Evolutionary conservation across 1,284 basidiomycete species (phyloP).

Genomic region (Sporisorium scitamineum): DNA sequence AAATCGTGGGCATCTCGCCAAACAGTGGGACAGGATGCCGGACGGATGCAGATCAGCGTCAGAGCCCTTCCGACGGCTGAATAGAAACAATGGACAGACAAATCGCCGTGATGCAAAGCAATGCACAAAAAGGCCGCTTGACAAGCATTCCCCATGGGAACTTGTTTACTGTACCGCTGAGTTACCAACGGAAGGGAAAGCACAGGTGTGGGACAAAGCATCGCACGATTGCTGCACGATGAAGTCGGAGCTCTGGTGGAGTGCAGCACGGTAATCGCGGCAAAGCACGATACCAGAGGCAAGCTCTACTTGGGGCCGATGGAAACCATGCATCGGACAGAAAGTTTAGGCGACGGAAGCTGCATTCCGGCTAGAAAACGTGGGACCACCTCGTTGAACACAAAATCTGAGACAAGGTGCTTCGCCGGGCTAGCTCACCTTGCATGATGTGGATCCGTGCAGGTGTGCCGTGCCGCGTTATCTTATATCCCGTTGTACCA

Average conservation of each 20-base stretch:
- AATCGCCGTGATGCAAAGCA: background rate
- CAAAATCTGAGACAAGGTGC: background rate
- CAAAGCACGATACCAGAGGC: background rate
- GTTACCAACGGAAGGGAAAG: background rate
- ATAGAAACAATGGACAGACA: background rate
- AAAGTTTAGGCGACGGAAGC: constrained; percentile 4
- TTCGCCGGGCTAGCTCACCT: constrained; percentile 1
- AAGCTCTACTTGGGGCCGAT: background rate
- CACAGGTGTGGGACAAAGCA: background rate
- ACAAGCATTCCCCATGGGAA: background rate
- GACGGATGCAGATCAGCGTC: constrained; percentile 7
- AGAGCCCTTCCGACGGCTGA: background rate
- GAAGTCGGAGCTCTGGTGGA: background rate
- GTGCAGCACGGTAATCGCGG: background rate
- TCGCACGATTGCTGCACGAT: background rate
- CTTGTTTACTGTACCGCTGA: too few relatives aligned
- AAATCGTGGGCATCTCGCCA: background rate
- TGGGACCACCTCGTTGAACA: background rate
- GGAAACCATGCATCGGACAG: background rate
- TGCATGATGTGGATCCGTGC: background rate
- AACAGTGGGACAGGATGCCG: background rate
- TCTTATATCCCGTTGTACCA: too few relatives aligned
- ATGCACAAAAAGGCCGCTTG: background rate
- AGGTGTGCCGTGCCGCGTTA: background rate
- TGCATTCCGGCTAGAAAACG: background rate